A percentile compares a stretch with the other conserved stretches of the same genome.
These are phyloP conservation scores for Schoenoplectus tabernaemontani DNA, from an alignment of 202 grass and related monocot species.

Conservation along the genomic window DNA sequence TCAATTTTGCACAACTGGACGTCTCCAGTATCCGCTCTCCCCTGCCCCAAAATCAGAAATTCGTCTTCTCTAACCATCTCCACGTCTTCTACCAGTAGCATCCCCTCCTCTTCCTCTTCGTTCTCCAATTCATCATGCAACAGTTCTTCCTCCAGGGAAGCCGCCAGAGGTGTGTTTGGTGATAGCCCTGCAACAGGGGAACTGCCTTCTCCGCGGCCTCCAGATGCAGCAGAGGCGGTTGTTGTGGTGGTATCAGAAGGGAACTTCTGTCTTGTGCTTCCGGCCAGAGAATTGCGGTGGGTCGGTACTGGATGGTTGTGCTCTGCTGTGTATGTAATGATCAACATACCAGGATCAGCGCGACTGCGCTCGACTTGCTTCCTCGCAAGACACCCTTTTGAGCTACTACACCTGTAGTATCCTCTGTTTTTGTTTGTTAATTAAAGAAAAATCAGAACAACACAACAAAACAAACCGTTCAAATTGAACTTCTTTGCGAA, in stretches of 20 bases:
- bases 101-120: slow-evolving; percentile 32
- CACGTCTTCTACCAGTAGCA: slow-evolving; percentile 54
- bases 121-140: slow-evolving; percentile 41
- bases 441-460: neutral
- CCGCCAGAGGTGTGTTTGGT: slow-evolving; percentile 43
- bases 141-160: slow-evolving; percentile 24
- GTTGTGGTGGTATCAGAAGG: neutral
- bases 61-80: slow-evolving; percentile 71
- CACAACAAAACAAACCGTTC: neutral
- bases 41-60: slow-evolving; percentile 43
- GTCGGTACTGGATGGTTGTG: slow-evolving; percentile 80
- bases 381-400: slow-evolving; percentile 68
- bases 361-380: slow-evolving; percentile 90
- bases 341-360: slow-evolving; percentile 53
- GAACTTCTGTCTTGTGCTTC: slow-evolving; percentile 61
- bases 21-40: neutral
- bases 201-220: slow-evolving; percentile 6
- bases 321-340: slow-evolving; percentile 91
- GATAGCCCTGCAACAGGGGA: slow-evolving; percentile 41
- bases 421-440: slow-evolving; percentile 46
- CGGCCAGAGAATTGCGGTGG: slow-evolving; percentile 84
- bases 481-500: neutral
- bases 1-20: neutral
- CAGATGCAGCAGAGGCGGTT: slow-evolving; percentile 15
- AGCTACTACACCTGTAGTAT: slow-evolving; percentile 92